phyloP scores from a whole-genome alignment of 305 asterid genomes.

The Coffea humblotiana region DNA sequence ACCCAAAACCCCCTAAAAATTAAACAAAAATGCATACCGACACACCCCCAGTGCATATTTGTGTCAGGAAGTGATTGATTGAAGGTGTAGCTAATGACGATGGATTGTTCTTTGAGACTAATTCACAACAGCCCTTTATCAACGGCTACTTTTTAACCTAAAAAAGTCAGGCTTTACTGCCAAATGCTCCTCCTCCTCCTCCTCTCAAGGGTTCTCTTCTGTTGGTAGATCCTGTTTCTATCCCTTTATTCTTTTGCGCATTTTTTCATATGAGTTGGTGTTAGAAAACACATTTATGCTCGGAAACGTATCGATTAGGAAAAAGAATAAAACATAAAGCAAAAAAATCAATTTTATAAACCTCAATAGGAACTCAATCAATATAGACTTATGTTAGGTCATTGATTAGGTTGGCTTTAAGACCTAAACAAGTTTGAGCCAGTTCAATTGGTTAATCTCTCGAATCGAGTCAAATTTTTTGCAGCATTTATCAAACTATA shows the following conservation, averaged over 20 bases:
- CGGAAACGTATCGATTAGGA: background rate
- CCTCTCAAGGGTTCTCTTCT: constrained; percentile 34
- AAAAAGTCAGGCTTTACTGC: constrained; percentile 34
- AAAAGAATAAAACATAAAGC: too few species aligned
- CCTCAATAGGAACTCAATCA: too few species aligned
- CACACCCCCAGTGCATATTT: background rate
- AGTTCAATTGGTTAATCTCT: too few species aligned
- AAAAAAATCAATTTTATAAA: too few species aligned
- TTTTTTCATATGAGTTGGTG: background rate
- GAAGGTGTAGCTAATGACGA: constrained; percentile 6
- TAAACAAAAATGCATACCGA: background rate
- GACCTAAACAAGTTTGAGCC: too few species aligned
- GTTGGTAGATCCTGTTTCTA: constrained; percentile 24
- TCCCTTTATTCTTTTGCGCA: background rate
- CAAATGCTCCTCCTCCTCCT: constrained; percentile 36
- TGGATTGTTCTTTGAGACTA: constrained; percentile 42
- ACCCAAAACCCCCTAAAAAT: background rate
- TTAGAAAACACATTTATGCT: background rate
- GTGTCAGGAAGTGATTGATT: background rate
- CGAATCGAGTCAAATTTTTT: too few species aligned
- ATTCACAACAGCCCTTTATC: constrained; percentile 12
- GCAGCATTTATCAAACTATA: too few species aligned
- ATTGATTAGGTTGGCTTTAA: too few species aligned
- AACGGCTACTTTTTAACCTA: constrained; percentile 17
- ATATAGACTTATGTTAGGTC: too few species aligned